These are phyloP conservation scores for Ploettnerulaceae sp. DNA, from an alignment of 2,329 filamentous ascomycete species.

Conservation along the genomic window DNA sequence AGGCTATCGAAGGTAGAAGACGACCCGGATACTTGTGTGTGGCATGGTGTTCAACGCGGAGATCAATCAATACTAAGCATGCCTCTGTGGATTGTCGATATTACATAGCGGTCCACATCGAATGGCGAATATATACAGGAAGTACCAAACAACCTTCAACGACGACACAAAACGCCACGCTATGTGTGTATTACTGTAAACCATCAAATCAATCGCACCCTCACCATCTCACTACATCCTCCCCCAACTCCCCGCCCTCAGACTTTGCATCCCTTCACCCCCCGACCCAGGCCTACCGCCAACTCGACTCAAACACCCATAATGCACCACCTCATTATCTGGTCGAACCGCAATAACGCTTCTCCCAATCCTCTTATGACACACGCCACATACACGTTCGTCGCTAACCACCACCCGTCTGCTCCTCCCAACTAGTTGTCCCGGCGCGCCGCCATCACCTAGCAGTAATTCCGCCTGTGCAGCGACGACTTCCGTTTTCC, in stretches of 20 bases:
- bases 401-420: conserved; percentile 76
- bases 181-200: conserved; percentile 28
- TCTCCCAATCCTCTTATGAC: conserved; percentile 86
- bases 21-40: too few relatives aligned
- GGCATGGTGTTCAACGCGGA: too few relatives aligned
- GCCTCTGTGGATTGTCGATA: conserved; percentile 2
- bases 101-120: too few relatives aligned
- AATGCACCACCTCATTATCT: conserved; percentile 76
- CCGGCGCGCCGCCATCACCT: conserved; percentile 56
- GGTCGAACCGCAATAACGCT: conserved; percentile 88
- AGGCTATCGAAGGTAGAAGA: too few relatives aligned
- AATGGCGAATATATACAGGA: conserved; percentile 9
- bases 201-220: neutral
- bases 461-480: conserved; percentile 69
- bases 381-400: conserved; percentile 85
- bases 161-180: conserved; percentile 23
- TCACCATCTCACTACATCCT: too few relatives aligned
- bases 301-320: conserved; percentile 65
- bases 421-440: conserved; percentile 52
- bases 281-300: conserved; percentile 40
- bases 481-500: conserved; percentile 73
- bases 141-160: neutral
- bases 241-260: conserved; percentile 24
- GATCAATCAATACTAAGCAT: too few relatives aligned
- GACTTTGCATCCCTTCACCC: conserved; percentile 20